Percentiles rank a stretch among this genome's conserved stretches.
phyloP scores from a whole-genome alignment of 2,329 filamentous ascomycete genomes.

The Botrytis medusae region DNA sequence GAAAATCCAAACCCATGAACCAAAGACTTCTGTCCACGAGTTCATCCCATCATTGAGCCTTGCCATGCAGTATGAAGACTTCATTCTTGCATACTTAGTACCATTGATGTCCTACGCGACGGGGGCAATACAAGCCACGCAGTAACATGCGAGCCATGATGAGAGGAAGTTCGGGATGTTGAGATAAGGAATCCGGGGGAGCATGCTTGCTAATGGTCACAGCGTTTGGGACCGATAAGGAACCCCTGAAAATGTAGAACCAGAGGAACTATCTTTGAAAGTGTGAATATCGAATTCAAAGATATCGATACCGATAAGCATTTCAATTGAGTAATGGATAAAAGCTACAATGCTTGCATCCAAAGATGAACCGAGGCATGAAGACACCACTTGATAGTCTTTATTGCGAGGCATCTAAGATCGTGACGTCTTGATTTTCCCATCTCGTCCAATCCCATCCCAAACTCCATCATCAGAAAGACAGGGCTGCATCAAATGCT shows the following conservation, averaged over 20 bases:
- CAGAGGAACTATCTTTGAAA: constrained; percentile 3
- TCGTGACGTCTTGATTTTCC: not conserved
- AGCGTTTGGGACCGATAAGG: not conserved
- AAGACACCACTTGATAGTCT: not conserved
- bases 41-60: constrained; percentile 1
- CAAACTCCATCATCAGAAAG: not conserved
- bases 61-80: not conserved
- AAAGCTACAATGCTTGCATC: not conserved
- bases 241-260: not conserved
- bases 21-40: not conserved
- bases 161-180: not conserved
- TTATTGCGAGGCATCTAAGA: not conserved
- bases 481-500: not conserved
- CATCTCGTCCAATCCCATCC: not conserved
- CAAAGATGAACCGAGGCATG: not conserved
- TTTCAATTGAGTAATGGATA: constrained; percentile 6
- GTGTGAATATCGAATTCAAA: not conserved
- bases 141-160: not conserved
- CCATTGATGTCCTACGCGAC: not conserved
- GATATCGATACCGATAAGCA: not conserved
- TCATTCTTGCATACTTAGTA: not conserved
- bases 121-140: not conserved
- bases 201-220: constrained; percentile 10
- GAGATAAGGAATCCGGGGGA: constrained; percentile 20
- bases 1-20: not conserved